Base-by-base conservation (phyloP, 164 flowering plant species). In the Liriodendron chinense region DNA sequence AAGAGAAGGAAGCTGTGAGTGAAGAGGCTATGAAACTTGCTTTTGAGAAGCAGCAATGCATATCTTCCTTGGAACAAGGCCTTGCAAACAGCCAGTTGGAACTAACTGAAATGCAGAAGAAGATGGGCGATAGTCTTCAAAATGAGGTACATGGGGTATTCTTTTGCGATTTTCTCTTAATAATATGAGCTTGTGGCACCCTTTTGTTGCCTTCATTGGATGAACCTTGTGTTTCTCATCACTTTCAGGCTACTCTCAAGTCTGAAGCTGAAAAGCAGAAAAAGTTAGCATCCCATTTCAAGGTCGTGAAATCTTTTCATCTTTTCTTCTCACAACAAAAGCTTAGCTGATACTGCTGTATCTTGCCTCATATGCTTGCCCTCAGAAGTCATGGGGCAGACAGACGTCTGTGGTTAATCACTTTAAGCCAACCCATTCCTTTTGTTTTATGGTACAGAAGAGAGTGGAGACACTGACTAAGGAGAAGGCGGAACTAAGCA, bases 401-500 rank as follows among this genome's bases (percentile, higher is more conserved):
- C 43, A 34, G 43, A 34, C 6, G 5, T 34, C 43, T 34, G 6
- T 34, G 43, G 43, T 34, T 34, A 1, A 53, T 53, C 16, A 12
- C 10, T 53, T 53, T 53, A 53, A 10, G 13, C 2, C 16, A 24
- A 64, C 34, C 21, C 12, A 64, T 47, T 9, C 47, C 24, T 49
- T 14, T 61, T 68, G 69, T 73, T 77, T 76, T 64, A 10, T 74
- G 62, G 3, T 77, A 20, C 87, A 90, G 94, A 89, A 81, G 83
- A 89, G 70, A 79, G 1, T 2, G 12, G 97, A 89, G 20, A 66
- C 14, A 21, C 20, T 82, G 75, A 69, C 74, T 20, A 91, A 81
- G 83, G 96, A 91, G 75, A 91, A 86, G 80, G 95, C 94, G 26
- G 96, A 87, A 24, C 71, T 86, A 63, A 79, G 69, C 79, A 89